These are phyloP conservation scores for Plenodomus tracheiphilus DNA, from an alignment of 2,329 filamentous ascomycete genomes.

Conservation along the genomic window DNA sequence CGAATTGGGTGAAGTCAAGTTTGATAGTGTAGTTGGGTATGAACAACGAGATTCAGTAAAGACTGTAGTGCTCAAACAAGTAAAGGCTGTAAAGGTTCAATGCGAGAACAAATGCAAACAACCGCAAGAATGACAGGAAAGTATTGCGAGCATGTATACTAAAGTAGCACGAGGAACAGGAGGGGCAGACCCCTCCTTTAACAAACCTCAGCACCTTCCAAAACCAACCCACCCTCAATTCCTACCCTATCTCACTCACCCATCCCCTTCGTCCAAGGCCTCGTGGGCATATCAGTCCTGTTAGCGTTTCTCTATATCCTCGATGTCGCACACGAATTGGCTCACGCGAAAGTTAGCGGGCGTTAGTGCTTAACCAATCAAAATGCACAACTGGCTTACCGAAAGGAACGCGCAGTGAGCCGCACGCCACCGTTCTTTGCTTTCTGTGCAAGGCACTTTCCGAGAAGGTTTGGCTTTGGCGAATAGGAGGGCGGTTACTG, in stretches of 20 bases:
- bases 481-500: background rate
- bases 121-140: background rate
- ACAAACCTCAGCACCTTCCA: background rate
- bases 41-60: too few species aligned
- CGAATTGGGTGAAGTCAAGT: too few species aligned
- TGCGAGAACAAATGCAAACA: background rate
- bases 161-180: constrained; percentile 1
- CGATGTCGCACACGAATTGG: constrained; percentile 23
- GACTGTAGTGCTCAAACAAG: constrained; percentile 3
- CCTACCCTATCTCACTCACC: constrained; percentile 5
- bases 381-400: background rate
- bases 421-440: constrained; percentile 13
- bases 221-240: background rate
- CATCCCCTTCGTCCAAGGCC: background rate
- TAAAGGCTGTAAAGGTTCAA: background rate
- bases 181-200: constrained; percentile 4
- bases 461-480: constrained; percentile 1
- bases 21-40: too few species aligned
- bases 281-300: constrained; percentile 2
- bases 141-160: background rate
- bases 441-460: constrained; percentile 7
- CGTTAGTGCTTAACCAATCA: constrained; percentile 16
- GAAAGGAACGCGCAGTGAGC: constrained; percentile 6
- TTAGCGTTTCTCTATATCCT: background rate
- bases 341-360: constrained; percentile 17